phyloP scores from a whole-genome alignment of 805 yeast species.

The Debaryomyces tyrocola region DNA sequence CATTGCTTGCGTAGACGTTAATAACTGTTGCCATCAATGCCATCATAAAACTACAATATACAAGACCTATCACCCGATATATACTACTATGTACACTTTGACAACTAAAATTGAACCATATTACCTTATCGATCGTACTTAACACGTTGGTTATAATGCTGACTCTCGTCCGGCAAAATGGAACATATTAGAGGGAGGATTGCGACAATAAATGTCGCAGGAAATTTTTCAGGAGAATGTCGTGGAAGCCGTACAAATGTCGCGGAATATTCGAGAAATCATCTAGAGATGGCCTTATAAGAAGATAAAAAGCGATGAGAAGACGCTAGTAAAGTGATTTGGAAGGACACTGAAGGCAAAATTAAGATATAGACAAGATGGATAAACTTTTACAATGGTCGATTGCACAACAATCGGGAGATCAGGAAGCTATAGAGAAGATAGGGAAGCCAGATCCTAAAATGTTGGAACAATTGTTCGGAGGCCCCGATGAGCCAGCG shows the following conservation, averaged over 20 bases:
- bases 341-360: no score
- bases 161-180: neutral
- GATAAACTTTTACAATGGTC: constrained; percentile 94
- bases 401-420: constrained; percentile 70
- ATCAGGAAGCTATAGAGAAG: constrained; percentile 61
- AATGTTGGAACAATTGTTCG: constrained; percentile 71
- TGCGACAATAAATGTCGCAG: no score
- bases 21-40: no score
- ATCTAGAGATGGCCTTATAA: neutral
- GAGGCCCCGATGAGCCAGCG: constrained; percentile 82
- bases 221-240: neutral
- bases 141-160: neutral
- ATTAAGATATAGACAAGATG: constrained; percentile 44
- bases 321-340: no score
- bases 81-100: no score
- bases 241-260: neutral
- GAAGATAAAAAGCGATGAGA: neutral
- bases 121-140: neutral
- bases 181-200: neutral
- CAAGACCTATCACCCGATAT: no score
- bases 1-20: no score
- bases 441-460: constrained; percentile 80
- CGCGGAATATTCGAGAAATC: neutral
- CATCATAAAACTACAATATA: no score
- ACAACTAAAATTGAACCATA: no score